A percentile compares a stretch with the other conserved stretches of the same genome.
phyloP scores from a whole-genome alignment of 2,329 filamentous ascomycete species.

The Sphaerulina musiva region DNA sequence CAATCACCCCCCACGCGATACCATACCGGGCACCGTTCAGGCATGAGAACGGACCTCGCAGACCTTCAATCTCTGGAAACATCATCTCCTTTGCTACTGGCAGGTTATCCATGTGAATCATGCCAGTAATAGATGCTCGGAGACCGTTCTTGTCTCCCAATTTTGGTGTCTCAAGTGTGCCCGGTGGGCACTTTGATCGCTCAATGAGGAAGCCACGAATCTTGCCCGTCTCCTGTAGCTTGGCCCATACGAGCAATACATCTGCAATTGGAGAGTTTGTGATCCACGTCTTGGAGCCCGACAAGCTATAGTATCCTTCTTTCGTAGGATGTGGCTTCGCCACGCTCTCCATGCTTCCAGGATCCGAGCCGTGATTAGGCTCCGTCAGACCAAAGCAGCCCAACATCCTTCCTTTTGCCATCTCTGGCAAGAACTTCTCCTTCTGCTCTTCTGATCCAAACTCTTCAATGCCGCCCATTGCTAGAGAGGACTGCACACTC shows the following conservation, averaged over 20 bases:
- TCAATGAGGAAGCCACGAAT: constrained; percentile 91
- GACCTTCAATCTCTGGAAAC: constrained; percentile 83
- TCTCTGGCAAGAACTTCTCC: constrained; percentile 69
- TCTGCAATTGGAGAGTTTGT: constrained; percentile 89
- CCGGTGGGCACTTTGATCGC: constrained; percentile 72
- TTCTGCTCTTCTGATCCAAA: constrained; percentile 84
- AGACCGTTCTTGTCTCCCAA: constrained; percentile 96
- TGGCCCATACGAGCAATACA: constrained; percentile 84
- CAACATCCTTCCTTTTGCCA: constrained; percentile 75
- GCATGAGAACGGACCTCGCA: constrained; percentile 85
- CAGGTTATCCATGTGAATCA: constrained; percentile 91
- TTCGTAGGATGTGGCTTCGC: constrained; percentile 80
- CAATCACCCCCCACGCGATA: constrained; percentile 89
- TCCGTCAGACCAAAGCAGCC: constrained; percentile 88
- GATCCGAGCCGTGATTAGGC: constrained; percentile 87
- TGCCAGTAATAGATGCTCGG: constrained; percentile 87
- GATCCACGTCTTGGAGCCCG: constrained; percentile 88
- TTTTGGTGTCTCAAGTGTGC: constrained; percentile 82
- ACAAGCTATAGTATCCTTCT: constrained; percentile 72
- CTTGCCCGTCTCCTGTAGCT: constrained; percentile 82
- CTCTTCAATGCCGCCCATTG: constrained; percentile 86
- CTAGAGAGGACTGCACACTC: constrained; percentile 88
- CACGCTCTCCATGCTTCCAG: constrained; percentile 80
- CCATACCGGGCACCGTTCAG: constrained; percentile 90
- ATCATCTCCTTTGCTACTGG: constrained; percentile 87